Evolutionary conservation across 305 asterid genomes (phyloP), one percentile per base, ranked within the genome.

Genomic region (Fraxinus greggii): DNA sequence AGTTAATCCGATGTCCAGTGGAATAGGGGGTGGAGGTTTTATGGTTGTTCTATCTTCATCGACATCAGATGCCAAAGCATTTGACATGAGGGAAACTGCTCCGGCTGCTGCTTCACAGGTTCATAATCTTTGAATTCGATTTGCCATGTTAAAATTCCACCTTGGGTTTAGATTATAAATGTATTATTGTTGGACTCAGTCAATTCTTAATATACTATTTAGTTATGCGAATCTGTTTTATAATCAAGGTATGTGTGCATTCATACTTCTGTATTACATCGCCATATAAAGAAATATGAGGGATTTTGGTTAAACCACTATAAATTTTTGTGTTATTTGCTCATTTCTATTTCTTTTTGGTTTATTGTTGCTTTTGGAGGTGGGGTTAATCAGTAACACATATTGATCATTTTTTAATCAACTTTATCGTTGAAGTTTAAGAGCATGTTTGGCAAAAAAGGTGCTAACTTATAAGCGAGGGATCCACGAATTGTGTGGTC

Each of bases 61-160:
- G 1, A 10, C 83, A 0, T 77, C 91, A 1, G 88, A 78, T 61
- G 93, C 93, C 12, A 77, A 86, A 33, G 97, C 98, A 0, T 89
- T 93, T 40, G 97, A 95, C 85, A 89, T 91, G 95, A 93, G 98
- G 83, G 99, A 94, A 88, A 94, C 99, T 78, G 98, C 98, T 67
- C 98, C 99, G 0, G 86, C 81, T 12, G 98, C 98, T 83, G 93
- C 99, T 82, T 92, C 99, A 17, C 86, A 88, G 94, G 98, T 95
- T 48, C 82, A n/a, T 59, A 59, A 1, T 59, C 70, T 19, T 59
- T 59, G 12, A 12, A 1, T 54, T n/a, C 2, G 63, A 54, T 54
- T 54, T 54, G 63, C 63, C 24, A 48, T 7, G 1, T 48, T 48
- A 48, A 13, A 48, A 48, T 13, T 48, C 19, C 5, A 48, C 59